Conservation (phyloP, 163 green algal species). For the Chlorella variabilis region DNA sequence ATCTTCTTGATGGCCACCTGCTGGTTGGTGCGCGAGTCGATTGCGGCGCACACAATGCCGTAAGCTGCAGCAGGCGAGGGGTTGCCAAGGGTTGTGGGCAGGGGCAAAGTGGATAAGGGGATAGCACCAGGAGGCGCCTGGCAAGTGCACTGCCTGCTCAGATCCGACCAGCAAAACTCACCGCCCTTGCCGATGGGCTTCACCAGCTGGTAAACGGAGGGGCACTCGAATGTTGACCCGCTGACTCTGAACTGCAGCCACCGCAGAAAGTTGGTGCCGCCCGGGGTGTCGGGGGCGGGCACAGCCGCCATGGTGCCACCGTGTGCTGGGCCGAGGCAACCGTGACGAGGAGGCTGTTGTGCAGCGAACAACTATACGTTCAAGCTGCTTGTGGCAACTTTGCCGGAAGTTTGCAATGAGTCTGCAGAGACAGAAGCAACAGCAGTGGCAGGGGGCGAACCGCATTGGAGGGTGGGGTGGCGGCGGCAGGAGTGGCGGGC, state of each 20-base stretch:
- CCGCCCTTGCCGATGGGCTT: constrained; percentile 92
- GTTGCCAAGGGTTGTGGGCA: not conserved
- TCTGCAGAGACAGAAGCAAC: too few species aligned
- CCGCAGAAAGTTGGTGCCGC: not conserved
- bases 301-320: not conserved
- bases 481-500: too few species aligned
- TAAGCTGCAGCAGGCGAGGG: constrained; percentile 71
- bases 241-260: constrained; percentile 35
- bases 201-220: constrained; percentile 58
- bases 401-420: too few species aligned
- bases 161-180: too few species aligned
- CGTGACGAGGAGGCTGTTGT: too few species aligned
- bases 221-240: constrained; percentile 44
- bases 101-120: too few species aligned
- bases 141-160: not conserved
- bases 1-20: constrained; percentile 99
- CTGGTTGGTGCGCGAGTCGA: constrained; percentile 71
- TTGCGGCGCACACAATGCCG: constrained; percentile 94
- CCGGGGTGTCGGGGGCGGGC: constrained; percentile 6
- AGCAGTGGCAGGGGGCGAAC: too few species aligned
- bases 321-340: too few species aligned
- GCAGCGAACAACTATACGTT: too few species aligned
- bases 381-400: too few species aligned
- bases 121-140: too few species aligned
- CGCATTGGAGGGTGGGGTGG: too few species aligned